These are phyloP conservation scores for Panicum virgatum DNA, from an alignment of 202 grass and related monocot genomes.

Conservation along the genomic window DNA sequence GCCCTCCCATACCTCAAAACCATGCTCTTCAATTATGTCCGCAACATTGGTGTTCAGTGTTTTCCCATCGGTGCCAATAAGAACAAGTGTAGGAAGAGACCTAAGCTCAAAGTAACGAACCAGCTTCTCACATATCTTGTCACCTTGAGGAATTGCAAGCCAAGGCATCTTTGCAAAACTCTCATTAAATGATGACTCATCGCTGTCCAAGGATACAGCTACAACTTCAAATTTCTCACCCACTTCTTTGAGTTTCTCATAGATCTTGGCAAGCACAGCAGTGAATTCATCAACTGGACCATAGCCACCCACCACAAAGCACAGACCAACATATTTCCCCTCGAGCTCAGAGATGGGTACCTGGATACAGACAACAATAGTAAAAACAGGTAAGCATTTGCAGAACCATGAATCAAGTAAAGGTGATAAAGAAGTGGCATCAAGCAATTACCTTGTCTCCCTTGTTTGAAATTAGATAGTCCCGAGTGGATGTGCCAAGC, in stretches of 20 bases:
- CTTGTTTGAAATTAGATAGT: slow-evolving; percentile 71
- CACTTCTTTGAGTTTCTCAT: slow-evolving; percentile 72
- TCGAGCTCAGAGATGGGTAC: slow-evolving; percentile 74
- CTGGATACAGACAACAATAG: slow-evolving; percentile 42
- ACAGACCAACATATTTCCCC: slow-evolving; percentile 76
- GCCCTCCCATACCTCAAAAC: slow-evolving; percentile 67
- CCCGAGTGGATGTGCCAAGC: slow-evolving; percentile 42
- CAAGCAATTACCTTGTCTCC: slow-evolving; percentile 63
- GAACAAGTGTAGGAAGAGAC: slow-evolving; percentile 61
- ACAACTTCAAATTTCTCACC: slow-evolving; percentile 81
- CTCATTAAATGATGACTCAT: slow-evolving; percentile 52
- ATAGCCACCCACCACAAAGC: slow-evolving; percentile 38
- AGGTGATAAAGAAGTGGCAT: slow-evolving; percentile 1
- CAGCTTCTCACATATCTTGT: slow-evolving; percentile 65
- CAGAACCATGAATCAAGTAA: neutral
- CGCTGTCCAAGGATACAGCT: slow-evolving; percentile 50
- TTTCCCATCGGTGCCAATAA: slow-evolving; percentile 87
- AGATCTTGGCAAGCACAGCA: slow-evolving; percentile 55
- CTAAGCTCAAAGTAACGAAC: slow-evolving; percentile 71
- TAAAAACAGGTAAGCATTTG: slow-evolving; percentile 28
- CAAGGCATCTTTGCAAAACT: slow-evolving; percentile 66
- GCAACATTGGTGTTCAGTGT: slow-evolving; percentile 57
- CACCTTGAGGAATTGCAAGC: slow-evolving; percentile 71
- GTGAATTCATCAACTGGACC: slow-evolving; percentile 53
- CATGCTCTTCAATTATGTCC: slow-evolving; percentile 66